A percentile compares a stretch with the other conserved stretches of the same genome.
phyloP scores from a whole-genome alignment of 805 yeast genomes.

The Saccharomyces paradoxus region DNA sequence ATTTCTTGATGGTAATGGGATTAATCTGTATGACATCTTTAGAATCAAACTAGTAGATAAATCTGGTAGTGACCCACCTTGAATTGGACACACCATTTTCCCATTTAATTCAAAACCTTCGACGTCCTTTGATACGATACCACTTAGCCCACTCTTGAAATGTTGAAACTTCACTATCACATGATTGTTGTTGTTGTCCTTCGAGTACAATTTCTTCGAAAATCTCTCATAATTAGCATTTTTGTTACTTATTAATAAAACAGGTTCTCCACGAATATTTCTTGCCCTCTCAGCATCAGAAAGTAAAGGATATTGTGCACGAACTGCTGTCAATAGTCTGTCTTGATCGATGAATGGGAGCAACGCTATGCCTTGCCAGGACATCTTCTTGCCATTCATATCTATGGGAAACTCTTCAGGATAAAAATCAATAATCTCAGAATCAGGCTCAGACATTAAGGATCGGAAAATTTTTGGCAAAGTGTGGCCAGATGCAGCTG shows the following conservation, averaged over 20 bases:
- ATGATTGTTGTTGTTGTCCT: conserved; percentile 11
- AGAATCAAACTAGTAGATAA: conserved; percentile 37
- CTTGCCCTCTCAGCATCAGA: conserved; percentile 61
- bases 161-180: conserved; percentile 37
- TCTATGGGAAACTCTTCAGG: conserved; percentile 84
- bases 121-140: conserved; percentile 37
- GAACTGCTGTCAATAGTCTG: conserved; percentile 61
- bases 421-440: conserved; percentile 84
- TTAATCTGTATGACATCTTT: conserved; percentile 49
- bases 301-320: conserved; percentile 51
- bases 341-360: conserved; percentile 84
- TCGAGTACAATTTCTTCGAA: conserved; percentile 28
- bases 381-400: conserved; percentile 90
- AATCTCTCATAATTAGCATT: conserved; percentile 40
- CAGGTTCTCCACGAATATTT: conserved; percentile 64
- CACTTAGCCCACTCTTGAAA: conserved; percentile 50
- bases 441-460: conserved; percentile 68
- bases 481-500: conserved; percentile 86
- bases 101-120: conserved; percentile 28
- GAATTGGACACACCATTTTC: conserved; percentile 30
- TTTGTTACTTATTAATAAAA: conserved; percentile 56
- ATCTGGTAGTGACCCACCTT: conserved; percentile 31
- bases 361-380: conserved; percentile 91
- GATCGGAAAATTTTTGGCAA: conserved; percentile 75
- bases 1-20: conserved; percentile 32